A percentile compares a stretch with the other conserved stretches of the same genome.
Evolutionary conservation across 257 asterid genomes (phyloP).

Genomic region (Schizonepeta tenuifolia): DNA sequence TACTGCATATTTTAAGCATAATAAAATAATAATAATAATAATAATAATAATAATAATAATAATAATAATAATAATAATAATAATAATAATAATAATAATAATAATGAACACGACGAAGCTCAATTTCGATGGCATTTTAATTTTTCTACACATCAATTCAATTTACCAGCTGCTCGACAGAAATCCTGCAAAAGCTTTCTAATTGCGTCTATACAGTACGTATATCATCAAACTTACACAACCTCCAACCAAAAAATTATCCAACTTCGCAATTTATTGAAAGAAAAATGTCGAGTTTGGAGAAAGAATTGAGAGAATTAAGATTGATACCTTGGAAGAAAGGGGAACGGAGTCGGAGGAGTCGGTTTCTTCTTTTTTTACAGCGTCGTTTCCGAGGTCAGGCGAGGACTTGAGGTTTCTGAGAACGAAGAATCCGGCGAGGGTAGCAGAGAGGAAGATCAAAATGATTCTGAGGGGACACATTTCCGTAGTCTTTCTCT

Average conservation of each 20-base stretch:
- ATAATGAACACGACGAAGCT: background rate
- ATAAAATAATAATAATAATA: background rate
- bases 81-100: background rate
- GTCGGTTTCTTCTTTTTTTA: constrained; percentile 31
- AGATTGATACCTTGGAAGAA: constrained; percentile 47
- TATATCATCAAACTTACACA: background rate
- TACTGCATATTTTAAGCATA: background rate
- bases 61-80: background rate
- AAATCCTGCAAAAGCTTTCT: background rate
- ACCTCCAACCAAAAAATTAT: background rate
- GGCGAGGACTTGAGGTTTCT: constrained; percentile 49
- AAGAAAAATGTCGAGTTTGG: background rate
- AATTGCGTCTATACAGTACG: constrained; percentile 10
- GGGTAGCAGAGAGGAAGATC: constrained; percentile 62
- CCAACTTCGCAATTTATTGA: background rate
- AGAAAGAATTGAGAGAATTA: background rate
- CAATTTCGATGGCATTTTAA: background rate
- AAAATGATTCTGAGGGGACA: constrained; percentile 57
- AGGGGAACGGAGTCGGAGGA: constrained; percentile 41
- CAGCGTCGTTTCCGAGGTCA: constrained; percentile 38
- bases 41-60: too few species aligned
- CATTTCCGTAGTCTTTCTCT: constrained; percentile 34
- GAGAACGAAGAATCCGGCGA: constrained; percentile 51
- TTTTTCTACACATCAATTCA: background rate
- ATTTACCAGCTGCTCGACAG: background rate